Percentiles rank a stretch among this genome's conserved stretches.
Evolutionary conservation across 768 basidiomycete species (phyloP).

Genomic region (Thelephora aurantiotincta): DNA sequence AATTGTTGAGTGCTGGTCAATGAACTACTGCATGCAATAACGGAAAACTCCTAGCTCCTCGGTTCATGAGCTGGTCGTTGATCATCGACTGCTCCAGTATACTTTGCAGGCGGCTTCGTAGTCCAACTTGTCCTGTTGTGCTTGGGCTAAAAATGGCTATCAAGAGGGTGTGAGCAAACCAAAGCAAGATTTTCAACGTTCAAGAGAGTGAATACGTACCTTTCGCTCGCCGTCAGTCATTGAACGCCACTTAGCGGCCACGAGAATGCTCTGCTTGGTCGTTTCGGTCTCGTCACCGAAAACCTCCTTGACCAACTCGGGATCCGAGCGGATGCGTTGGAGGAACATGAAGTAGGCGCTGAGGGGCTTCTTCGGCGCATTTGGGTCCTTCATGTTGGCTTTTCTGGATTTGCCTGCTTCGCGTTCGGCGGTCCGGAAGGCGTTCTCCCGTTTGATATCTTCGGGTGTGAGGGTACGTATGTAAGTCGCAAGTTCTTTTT

Average conservation of each 20-base stretch:
- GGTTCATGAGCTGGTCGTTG: slow-evolving; percentile 48
- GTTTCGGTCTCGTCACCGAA: slow-evolving; percentile 89
- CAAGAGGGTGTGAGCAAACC: slow-evolving; percentile 6
- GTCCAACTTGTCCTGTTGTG: slow-evolving; percentile 90
- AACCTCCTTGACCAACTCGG: slow-evolving; percentile 57
- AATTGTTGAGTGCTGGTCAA: too few relatives aligned
- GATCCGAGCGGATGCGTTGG: slow-evolving; percentile 75
- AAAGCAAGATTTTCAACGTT: slow-evolving; percentile 9
- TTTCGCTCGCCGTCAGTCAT: slow-evolving; percentile 91
- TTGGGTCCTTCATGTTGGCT: slow-evolving; percentile 93
- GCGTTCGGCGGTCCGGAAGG: slow-evolving; percentile 80
- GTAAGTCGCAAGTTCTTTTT: slow-evolving; percentile 71
- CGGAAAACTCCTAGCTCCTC: too few relatives aligned
- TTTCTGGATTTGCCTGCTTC: slow-evolving; percentile 87
- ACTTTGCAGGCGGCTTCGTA: slow-evolving; percentile 76
- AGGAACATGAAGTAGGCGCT: slow-evolving; percentile 93
- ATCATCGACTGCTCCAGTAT: slow-evolving; percentile 84
- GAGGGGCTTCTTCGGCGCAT: slow-evolving; percentile 91
- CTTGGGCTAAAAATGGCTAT: slow-evolving; percentile 86
- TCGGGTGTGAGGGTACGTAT: slow-evolving; percentile 84
- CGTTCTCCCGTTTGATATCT: slow-evolving; percentile 90
- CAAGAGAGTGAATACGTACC: slow-evolving; percentile 28
- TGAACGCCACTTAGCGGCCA: slow-evolving; percentile 84
- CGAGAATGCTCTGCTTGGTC: slow-evolving; percentile 87
- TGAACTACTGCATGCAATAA: too few relatives aligned